Conservation (phyloP, 371 early-diverging fungal genomes). For the Lichtheimia corymbifera region DNA sequence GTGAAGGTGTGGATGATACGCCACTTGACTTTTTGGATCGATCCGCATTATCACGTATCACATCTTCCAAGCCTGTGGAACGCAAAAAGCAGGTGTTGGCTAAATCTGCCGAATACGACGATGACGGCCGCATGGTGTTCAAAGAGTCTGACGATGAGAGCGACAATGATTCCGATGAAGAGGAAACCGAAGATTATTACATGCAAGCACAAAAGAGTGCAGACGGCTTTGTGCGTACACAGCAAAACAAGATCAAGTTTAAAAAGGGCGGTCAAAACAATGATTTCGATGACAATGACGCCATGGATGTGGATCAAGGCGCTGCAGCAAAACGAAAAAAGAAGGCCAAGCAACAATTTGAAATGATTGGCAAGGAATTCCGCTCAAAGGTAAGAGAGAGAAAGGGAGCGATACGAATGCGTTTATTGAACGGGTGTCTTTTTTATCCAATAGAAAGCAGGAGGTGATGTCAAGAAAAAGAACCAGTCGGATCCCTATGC, state of each 20-base stretch:
- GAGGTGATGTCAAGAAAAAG: constrained; percentile 90
- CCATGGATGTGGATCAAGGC: constrained; percentile 58
- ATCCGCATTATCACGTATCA: constrained; percentile 79
- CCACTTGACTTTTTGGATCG: constrained; percentile 93
- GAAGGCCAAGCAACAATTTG: constrained; percentile 25
- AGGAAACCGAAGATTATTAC: constrained; percentile 79
- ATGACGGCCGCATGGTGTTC: constrained; percentile 83
- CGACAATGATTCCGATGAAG: constrained; percentile 43
- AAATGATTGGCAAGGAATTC: constrained; percentile 58
- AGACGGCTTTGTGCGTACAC: constrained; percentile 84
- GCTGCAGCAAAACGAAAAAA: constrained; percentile 24
- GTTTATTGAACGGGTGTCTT: not conserved
- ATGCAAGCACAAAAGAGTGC: constrained; percentile 75
- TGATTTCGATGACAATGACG: constrained; percentile 53
- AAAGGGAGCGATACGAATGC: not conserved
- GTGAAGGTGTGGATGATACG: constrained; percentile 74
- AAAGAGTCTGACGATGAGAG: constrained; percentile 55
- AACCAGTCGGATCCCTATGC: constrained; percentile 92
- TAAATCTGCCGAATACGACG: constrained; percentile 46
- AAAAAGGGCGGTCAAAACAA: constrained; percentile 64
- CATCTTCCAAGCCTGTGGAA: constrained; percentile 51
- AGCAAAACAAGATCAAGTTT: constrained; percentile 87
- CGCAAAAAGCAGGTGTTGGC: constrained; percentile 52
- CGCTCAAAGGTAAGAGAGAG: constrained; percentile 55
- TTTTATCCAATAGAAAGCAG: constrained; percentile 60